Evolutionary conservation across 257 asterid genomes (phyloP).

Genomic region (Cordia subcordata): DNA sequence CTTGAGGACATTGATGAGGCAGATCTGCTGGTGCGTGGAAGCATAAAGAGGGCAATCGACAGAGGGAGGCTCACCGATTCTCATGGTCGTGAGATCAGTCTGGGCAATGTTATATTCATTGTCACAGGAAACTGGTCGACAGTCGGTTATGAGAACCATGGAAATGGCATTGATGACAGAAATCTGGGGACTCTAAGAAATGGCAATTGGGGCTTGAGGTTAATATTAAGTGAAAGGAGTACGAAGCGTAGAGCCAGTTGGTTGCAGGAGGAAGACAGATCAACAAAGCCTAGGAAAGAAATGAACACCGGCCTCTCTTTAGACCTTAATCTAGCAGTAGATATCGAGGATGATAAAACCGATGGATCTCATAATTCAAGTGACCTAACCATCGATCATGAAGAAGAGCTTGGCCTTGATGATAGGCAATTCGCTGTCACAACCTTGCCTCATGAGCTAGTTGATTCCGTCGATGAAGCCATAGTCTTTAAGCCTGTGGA

Average conservation of each 20-base stretch:
- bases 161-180: conserved; percentile 37
- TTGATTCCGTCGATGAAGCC: conserved; percentile 56
- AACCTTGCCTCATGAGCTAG: conserved; percentile 69
- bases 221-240: conserved; percentile 48
- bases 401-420: conserved; percentile 48
- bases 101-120: conserved; percentile 73
- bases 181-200: conserved; percentile 38
- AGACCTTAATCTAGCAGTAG: conserved; percentile 64
- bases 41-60: conserved; percentile 61
- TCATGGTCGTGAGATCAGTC: conserved; percentile 78
- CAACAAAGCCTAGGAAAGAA: conserved; percentile 39
- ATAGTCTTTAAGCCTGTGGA: conserved; percentile 71
- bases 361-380: conserved; percentile 78
- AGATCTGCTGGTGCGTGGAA: conserved; percentile 50
- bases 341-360: conserved; percentile 40
- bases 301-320: conserved; percentile 40
- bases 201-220: conserved; percentile 56
- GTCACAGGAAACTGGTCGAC: conserved; percentile 84
- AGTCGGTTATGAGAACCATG: conserved; percentile 26
- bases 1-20: conserved; percentile 84
- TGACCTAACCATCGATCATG: conserved; percentile 69
- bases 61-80: conserved; percentile 76
- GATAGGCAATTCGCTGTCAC: conserved; percentile 39
- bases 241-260: conserved; percentile 50
- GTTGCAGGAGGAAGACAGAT: conserved; percentile 41